A percentile compares a stretch with the other conserved stretches of the same genome.
phyloP scores from a whole-genome alignment of 2,329 filamentous ascomycete genomes.

The Myriosclerotinia duriaeana region DNA sequence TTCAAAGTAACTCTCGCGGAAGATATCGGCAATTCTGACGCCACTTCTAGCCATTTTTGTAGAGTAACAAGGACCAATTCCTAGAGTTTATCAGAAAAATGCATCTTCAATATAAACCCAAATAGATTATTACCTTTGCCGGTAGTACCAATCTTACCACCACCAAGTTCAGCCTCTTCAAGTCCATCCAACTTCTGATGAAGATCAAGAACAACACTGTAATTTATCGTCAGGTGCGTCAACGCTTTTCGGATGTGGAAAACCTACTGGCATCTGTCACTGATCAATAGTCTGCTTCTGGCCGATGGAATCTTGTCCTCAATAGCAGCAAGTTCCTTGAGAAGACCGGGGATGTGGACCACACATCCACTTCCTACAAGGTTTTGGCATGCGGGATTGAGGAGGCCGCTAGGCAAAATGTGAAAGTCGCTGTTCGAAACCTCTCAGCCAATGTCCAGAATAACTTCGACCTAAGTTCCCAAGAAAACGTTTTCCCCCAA shows the following conservation, averaged over 20 bases:
- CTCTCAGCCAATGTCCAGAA: conserved; percentile 3
- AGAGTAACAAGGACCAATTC: conserved; percentile 58
- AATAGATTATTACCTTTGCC: conserved; percentile 32
- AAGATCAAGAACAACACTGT: conserved; percentile 63
- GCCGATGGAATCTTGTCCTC: conserved; percentile 57
- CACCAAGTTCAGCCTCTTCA: conserved; percentile 56
- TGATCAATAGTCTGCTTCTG: conserved; percentile 61
- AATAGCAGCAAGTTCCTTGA: conserved; percentile 61
- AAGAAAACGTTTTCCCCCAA: conserved; percentile 8
- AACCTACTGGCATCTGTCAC: conserved; percentile 44
- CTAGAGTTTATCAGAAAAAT: conserved; percentile 27
- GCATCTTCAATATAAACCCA: conserved; percentile 27
- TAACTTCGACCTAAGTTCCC: neutral
- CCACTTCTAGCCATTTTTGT: conserved; percentile 65
- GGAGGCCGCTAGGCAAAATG: conserved; percentile 66
- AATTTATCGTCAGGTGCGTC: conserved; percentile 42
- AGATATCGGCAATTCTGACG: conserved; percentile 65
- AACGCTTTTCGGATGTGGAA: neutral
- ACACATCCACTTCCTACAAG: conserved; percentile 70
- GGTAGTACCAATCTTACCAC: conserved; percentile 48
- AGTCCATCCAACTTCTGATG: conserved; percentile 68
- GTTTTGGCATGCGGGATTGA: conserved; percentile 70
- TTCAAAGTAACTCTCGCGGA: conserved; percentile 66
- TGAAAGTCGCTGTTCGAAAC: conserved; percentile 43
- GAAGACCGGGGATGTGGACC: conserved; percentile 66